Evolutionary conservation across 2,329 filamentous ascomycete species (phyloP), one percentile per base, ranked within the genome.

Genomic region (Sordariomycetes sp.): DNA sequence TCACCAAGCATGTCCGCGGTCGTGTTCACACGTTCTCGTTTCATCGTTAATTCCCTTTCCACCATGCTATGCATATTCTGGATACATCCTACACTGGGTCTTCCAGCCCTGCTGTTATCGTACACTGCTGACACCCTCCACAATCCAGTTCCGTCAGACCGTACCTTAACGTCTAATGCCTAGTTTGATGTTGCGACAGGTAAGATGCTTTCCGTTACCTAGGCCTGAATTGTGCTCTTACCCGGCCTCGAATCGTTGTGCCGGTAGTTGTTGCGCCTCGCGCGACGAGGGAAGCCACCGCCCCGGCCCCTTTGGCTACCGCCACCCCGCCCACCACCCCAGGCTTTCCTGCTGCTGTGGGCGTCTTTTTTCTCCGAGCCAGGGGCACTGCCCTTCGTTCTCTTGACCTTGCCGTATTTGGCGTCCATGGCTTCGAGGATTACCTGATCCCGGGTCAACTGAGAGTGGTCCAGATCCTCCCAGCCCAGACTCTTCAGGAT

Each of bases 401-500:
- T 55, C 51, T 72, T 71, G 59, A 73, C 70, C 54, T 65, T 62
- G 59, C 71, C 71, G 63, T 71, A 74, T 65, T 74, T 71, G 59
- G 67, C 68, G 8, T 71, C 67, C 20, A 69, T 64, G 25, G 65
- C 59, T 1, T 52, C 58, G 46, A 75, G 62, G 25, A 64, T 66
- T 16, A 64, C 60, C 54, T 72, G 69, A 18, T 72, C 66, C 40
- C 63, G 62, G 18, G 62, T 62, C 18, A 74, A 64, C 57, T 73
- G 70, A 11, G 64, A 64, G 22, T 70, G 66, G 59, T 83, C 76
- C 57, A 89, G 69, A 64, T 88, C 83, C 64, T 90, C 87, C 74
- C 88, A 87, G 1, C 82, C 81, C 56, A 90, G 79, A 52, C 81
- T 81, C 60, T 79, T 77, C 34, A 94, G 73, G 60, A 92, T 85